Percentiles rank a stretch among this genome's conserved stretches.
Evolutionary conservation across 1,139 yeast species (phyloP).

Genomic region (Lipomyces yarrowii): DNA sequence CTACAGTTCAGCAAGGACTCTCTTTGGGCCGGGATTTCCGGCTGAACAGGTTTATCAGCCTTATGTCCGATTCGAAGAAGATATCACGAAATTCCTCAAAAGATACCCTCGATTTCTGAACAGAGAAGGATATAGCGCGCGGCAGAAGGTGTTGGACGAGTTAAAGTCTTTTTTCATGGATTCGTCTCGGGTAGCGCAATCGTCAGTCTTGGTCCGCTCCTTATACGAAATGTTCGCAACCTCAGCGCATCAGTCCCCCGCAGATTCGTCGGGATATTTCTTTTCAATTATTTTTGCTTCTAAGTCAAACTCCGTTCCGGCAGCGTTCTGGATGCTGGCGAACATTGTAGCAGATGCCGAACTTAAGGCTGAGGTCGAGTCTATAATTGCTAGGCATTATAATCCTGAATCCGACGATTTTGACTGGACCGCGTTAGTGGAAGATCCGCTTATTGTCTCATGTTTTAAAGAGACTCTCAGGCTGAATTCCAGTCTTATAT

Average conservation of each 20-base stretch:
- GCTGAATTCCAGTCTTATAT: conserved; percentile 20
- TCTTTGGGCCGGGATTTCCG: conserved; percentile 19
- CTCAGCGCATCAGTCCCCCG: conserved; percentile 2
- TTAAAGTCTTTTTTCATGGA: conserved; percentile 13
- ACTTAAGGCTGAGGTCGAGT: conserved; percentile 8
- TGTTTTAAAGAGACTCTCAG: conserved; percentile 30
- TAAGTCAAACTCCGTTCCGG: conserved; percentile 23
- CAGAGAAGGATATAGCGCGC: not conserved
- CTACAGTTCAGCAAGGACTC: conserved; percentile 4
- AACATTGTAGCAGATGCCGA: conserved; percentile 18
- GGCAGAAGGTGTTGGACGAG: conserved; percentile 4
- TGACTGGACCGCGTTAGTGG: conserved; percentile 27
- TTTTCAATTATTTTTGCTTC: conserved; percentile 23
- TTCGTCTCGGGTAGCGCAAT: not conserved
- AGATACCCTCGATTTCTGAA: conserved; percentile 14
- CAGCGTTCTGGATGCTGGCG: conserved; percentile 31
- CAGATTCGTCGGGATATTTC: conserved; percentile 23
- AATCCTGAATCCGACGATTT: conserved; percentile 18
- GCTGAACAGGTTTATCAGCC: conserved; percentile 1
- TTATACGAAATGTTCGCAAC: not conserved
- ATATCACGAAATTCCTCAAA: conserved; percentile 8
- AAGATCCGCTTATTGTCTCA: conserved; percentile 18
- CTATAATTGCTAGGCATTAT: conserved; percentile 16
- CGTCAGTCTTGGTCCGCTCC: not conserved
- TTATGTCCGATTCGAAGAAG: conserved; percentile 12